These are phyloP conservation scores for Rhynchospora pubera DNA, from an alignment of 176 grass and related monocot genomes.

Conservation along the genomic window DNA sequence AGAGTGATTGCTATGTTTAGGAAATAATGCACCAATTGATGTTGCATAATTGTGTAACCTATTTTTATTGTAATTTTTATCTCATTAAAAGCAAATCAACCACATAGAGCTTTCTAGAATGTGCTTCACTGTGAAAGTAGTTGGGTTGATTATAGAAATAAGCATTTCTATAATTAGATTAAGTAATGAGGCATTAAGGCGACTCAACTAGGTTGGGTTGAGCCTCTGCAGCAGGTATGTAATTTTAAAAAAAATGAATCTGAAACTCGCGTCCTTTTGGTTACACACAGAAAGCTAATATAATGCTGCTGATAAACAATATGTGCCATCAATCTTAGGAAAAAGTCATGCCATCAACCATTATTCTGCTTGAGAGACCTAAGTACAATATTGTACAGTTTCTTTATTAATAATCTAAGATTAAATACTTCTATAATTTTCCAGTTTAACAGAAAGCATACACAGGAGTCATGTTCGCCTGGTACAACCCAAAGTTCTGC, in stretches of 20 bases:
- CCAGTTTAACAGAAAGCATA: slow-evolving; percentile 15
- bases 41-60: background rate
- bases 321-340: background rate
- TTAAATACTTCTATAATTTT: background rate
- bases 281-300: background rate
- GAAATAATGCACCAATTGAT: background rate
- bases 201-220: background rate
- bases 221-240: background rate
- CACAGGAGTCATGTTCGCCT: slow-evolving; percentile 12
- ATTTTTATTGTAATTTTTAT: slow-evolving; percentile 2
- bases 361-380: background rate
- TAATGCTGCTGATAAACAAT: background rate
- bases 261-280: background rate
- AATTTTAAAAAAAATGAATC: background rate
- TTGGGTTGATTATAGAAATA: background rate
- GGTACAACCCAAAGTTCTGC: slow-evolving; percentile 24
- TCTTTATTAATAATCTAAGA: background rate
- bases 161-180: background rate
- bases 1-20: background rate
- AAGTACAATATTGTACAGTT: background rate
- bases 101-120: background rate
- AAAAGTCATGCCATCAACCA: background rate
- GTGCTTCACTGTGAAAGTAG: background rate
- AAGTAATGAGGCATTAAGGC: background rate
- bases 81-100: background rate